Evolutionary conservation across 2,329 filamentous ascomycete genomes (phyloP), one percentile per base, ranked within the genome.

Genomic region (Tolypocladium pustulatum): DNA sequence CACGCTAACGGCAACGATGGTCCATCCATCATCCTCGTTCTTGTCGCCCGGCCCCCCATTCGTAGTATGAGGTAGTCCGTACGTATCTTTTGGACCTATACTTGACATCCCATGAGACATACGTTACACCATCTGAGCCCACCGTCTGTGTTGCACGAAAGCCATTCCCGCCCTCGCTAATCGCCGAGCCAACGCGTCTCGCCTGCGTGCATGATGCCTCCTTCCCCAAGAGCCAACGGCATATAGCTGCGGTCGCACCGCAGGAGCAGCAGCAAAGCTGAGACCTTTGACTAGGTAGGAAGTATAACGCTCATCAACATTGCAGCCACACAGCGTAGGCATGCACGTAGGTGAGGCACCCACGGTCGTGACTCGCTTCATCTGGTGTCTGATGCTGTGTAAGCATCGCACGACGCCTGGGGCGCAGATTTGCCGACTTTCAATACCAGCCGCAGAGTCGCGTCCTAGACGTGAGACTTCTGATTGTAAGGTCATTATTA

Each of bases 101-200:
- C 17, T 49, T 36, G 7, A 20, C 49, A 10, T 38, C 56, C 56
- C 49, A 37, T 54, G 46, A 41, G 46, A 41, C 36, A 52, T 20
- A 30, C 4, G 53, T 40, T 55, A 27, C 53, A 40, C 53, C 53
- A 55, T 55, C 53, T 54, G n/a, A 49, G 37, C 51, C 36, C 12
- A 17, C 20, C 27, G 34, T 41, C 38, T 15, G 34, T 9, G 53
- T 56, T 25, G 53, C 53, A 56, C 53, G 37, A 25, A 55, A 55
- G 52, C 58, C 55, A 54, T 54, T 49, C 36, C 58, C 58, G 53
- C 52, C 25, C 58, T 60, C 58, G 58, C 58, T 54, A 60, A 60
- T 60, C 56, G 58, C 58, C 58, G 58, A 56, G 56, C 56, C 58
- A 46, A 58, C 22, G 30, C 55, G 55, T 22, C 49, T 59, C 58